phyloP scores from a whole-genome alignment of 1,284 basidiomycete genomes.

The Microbotryomycetes sp. region DNA sequence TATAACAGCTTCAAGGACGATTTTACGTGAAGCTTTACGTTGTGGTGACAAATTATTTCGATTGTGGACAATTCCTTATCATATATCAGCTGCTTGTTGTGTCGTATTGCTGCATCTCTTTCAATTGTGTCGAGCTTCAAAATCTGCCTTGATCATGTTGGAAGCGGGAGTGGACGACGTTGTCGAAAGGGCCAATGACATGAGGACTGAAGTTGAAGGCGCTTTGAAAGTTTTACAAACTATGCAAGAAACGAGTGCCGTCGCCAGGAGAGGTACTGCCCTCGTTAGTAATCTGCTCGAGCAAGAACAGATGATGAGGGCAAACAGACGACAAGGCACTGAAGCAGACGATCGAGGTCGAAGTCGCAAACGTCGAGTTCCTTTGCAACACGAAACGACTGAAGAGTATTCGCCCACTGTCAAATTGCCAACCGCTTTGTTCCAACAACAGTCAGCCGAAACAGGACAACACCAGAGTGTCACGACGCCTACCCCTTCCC shows the following conservation, averaged over 20 bases:
- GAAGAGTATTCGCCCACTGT: too few species aligned
- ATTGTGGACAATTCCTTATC: constrained; percentile 17
- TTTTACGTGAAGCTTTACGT: constrained; percentile 12
- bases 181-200: not conserved
- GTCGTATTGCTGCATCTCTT: constrained; percentile 21
- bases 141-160: not conserved
- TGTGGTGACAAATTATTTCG: constrained; percentile 2
- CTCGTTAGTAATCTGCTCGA: constrained; percentile 14
- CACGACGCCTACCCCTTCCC: too few species aligned
- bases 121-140: not conserved
- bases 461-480: too few species aligned
- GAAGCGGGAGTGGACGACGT: not conserved
- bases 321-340: not conserved
- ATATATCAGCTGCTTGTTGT: constrained; percentile 3
- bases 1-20: constrained; percentile 21
- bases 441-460: too few species aligned
- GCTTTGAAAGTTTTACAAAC: not conserved
- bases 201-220: constrained; percentile 3
- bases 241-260: constrained; percentile 5
- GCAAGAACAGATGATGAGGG: not conserved
- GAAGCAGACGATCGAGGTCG: too few species aligned
- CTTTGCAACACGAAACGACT: too few species aligned
- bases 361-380: too few species aligned
- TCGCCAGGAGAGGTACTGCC: constrained; percentile 9
- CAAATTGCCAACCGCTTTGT: too few species aligned